phyloP scores from a whole-genome alignment of 805 yeast species.

The Brettanomyces sp. region DNA sequence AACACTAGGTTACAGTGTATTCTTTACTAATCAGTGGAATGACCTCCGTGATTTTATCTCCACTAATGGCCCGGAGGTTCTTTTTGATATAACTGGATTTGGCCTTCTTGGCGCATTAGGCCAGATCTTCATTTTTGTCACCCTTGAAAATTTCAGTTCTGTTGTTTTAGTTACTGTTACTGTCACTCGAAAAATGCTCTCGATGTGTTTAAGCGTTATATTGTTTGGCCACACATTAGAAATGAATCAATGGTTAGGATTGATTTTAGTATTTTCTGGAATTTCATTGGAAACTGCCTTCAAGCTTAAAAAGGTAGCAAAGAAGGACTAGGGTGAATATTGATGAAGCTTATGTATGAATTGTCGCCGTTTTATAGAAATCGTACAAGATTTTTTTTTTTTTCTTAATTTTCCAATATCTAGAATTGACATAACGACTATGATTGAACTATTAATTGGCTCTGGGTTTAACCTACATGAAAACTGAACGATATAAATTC shows the following conservation, averaged over 20 bases:
- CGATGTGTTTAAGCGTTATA: conserved; percentile 84
- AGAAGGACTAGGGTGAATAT: background rate
- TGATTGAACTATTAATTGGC: too few species aligned
- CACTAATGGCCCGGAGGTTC: conserved; percentile 40
- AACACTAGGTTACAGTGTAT: conserved; percentile 39
- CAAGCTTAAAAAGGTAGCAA: conserved; percentile 21
- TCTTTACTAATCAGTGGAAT: conserved; percentile 38
- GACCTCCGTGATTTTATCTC: conserved; percentile 41
- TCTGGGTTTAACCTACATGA: too few species aligned
- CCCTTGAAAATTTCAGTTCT: conserved; percentile 79
- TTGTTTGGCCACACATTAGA: conserved; percentile 74
- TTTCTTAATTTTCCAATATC: background rate
- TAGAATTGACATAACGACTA: too few species aligned
- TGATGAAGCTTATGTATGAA: background rate
- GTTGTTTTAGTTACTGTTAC: conserved; percentile 83
- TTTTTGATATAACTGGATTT: conserved; percentile 53
- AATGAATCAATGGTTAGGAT: conserved; percentile 67
- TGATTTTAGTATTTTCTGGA: conserved; percentile 73
- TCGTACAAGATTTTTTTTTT: too few species aligned
- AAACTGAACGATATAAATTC: too few species aligned
- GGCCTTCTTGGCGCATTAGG: conserved; percentile 83
- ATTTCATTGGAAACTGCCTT: conserved; percentile 67
- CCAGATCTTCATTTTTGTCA: conserved; percentile 84
- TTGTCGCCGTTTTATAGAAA: background rate
- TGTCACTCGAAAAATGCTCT: conserved; percentile 91